Evolutionary conservation across 139 green algal species (phyloP).

Genomic region (Chlorella sp.): DNA sequence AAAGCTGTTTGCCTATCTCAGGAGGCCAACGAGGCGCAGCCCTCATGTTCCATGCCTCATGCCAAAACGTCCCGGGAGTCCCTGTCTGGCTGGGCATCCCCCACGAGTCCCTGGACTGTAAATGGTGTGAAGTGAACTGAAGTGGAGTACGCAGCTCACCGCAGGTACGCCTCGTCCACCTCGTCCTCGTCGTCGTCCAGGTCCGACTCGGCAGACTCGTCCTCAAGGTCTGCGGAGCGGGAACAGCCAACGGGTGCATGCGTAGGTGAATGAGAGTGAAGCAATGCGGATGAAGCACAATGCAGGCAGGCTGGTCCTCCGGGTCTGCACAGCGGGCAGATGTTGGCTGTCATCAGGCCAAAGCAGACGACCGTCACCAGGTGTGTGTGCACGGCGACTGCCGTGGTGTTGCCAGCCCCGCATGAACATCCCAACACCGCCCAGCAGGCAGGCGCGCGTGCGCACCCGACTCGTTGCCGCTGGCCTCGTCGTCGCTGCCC

Average conservation of each 20-base stretch:
- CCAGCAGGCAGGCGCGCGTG: not conserved
- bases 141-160: not conserved
- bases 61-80: no score
- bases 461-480: conserved; percentile 39
- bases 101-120: no score
- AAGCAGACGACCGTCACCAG: no score
- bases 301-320: not conserved
- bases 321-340: not conserved
- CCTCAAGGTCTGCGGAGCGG: conserved; percentile 15
- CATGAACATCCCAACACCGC: not conserved
- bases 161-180: conserved; percentile 43
- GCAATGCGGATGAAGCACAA: not conserved
- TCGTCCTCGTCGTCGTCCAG: conserved; percentile 50
- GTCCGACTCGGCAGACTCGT: conserved; percentile 28
- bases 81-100: no score
- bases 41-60: no score
- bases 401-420: no score
- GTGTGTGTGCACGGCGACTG: no score
- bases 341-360: no score
- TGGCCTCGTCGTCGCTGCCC: conserved; percentile 30
- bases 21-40: no score
- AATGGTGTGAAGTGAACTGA: no score
- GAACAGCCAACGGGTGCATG: not conserved
- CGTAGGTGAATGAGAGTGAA: not conserved
- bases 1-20: no score